These are phyloP conservation scores for Stagonosporopsis vannaccii DNA, from an alignment of 2,329 filamentous ascomycete species.

Conservation along the genomic window DNA sequence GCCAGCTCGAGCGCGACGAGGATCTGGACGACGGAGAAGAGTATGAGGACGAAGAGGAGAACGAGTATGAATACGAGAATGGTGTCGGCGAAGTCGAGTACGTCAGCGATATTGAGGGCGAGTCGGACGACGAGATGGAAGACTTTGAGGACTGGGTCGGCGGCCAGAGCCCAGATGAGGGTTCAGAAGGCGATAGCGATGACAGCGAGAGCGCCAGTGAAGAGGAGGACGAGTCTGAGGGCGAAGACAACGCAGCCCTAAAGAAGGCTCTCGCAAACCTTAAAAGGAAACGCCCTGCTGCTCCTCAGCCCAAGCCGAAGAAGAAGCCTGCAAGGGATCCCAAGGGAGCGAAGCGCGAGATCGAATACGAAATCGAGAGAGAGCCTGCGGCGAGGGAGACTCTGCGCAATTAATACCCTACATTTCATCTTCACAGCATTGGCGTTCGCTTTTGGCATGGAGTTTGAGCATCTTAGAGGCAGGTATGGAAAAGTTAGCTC, in stretches of 20 bases:
- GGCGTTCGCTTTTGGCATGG: constrained; percentile 25
- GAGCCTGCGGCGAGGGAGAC: constrained; percentile 56
- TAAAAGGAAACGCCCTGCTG: constrained; percentile 64
- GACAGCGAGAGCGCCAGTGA: constrained; percentile 62
- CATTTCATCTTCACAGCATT: constrained; percentile 18
- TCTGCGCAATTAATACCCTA: constrained; percentile 41
- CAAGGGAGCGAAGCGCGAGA: constrained; percentile 71
- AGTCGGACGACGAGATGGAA: constrained; percentile 71
- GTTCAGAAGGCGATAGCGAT: constrained; percentile 65
- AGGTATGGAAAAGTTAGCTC: constrained; percentile 17
- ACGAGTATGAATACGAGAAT: constrained; percentile 70
- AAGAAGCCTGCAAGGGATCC: constrained; percentile 60
- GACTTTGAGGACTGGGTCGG: constrained; percentile 92
- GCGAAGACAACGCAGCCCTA: constrained; percentile 61
- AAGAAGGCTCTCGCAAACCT: constrained; percentile 62
- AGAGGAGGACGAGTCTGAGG: constrained; percentile 64
- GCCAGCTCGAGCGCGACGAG: constrained; percentile 81
- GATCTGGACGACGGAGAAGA: constrained; percentile 89
- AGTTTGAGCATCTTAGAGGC: constrained; percentile 20
- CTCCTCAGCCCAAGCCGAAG: constrained; percentile 61
- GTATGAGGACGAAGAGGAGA: constrained; percentile 74
- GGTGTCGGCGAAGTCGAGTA: constrained; percentile 86
- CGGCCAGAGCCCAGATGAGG: constrained; percentile 66
- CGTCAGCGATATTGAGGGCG: constrained; percentile 85
- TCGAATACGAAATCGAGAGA: constrained; percentile 79